A percentile compares a stretch with the other conserved stretches of the same genome.
Evolutionary conservation across 495 filamentous ascomycete genomes (phyloP).

Genomic region (Xylaria palmicola): DNA sequence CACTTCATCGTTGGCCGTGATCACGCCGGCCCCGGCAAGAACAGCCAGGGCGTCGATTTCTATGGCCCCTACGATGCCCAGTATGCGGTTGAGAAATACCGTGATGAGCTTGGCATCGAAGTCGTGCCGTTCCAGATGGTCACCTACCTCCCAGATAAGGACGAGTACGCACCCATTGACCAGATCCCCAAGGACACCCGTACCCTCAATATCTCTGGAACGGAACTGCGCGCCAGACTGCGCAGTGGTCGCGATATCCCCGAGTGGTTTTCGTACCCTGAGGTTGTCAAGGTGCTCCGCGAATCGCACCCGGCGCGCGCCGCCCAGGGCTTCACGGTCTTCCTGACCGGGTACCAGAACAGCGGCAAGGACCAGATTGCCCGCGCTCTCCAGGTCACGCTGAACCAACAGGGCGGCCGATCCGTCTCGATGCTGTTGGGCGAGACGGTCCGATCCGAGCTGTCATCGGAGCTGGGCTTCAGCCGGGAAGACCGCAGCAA

Average conservation of each 20-base stretch:
- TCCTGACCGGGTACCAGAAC: slow-evolving; percentile 96
- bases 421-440: slow-evolving; percentile 91
- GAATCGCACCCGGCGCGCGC: slow-evolving; percentile 90
- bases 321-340: slow-evolving; percentile 94
- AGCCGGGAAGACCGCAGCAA: slow-evolving; percentile 87
- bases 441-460: slow-evolving; percentile 89
- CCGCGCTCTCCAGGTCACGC: slow-evolving; percentile 90
- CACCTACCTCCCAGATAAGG: slow-evolving; percentile 95
- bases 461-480: slow-evolving; percentile 95
- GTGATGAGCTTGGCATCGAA: slow-evolving; percentile 92
- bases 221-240: slow-evolving; percentile 87
- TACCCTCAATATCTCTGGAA: slow-evolving; percentile 95
- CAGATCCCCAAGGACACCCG: slow-evolving; percentile 79
- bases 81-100: slow-evolving; percentile 95
- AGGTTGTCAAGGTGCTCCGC: slow-evolving; percentile 92
- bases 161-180: slow-evolving; percentile 92
- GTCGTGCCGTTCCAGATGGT: slow-evolving; percentile 99
- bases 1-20: slow-evolving; percentile 99
- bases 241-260: slow-evolving; percentile 90
- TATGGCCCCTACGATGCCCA: slow-evolving; percentile 99
- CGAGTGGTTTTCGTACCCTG: slow-evolving; percentile 99
- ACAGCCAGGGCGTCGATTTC: slow-evolving; percentile 93
- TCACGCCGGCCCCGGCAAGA: slow-evolving; percentile 95
- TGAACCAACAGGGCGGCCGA: slow-evolving; percentile 97
- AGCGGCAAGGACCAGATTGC: slow-evolving; percentile 95